A percentile compares a stretch with the other conserved stretches of the same genome.
Conservation (phyloP, 2,329 filamentous ascomycete genomes). For the Colletotrichum gigasporum region DNA sequence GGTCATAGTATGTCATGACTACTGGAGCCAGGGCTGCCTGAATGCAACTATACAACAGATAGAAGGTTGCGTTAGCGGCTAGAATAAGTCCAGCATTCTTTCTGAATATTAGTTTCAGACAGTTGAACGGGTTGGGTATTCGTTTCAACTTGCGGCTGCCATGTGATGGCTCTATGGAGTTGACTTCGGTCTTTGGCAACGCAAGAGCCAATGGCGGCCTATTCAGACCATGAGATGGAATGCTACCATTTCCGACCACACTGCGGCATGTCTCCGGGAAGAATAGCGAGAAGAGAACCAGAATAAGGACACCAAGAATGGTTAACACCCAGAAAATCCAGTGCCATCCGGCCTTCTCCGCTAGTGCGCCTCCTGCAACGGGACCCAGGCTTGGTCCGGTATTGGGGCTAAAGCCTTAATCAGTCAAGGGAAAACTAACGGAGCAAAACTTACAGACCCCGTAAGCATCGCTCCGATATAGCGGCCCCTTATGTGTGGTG, state of each 20-base stretch:
- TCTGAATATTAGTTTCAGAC: neutral
- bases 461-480: slow-evolving; percentile 4
- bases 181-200: neutral
- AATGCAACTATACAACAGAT: slow-evolving; percentile 3
- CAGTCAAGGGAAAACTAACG: neutral
- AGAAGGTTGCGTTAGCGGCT: neutral
- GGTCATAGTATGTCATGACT: neutral
- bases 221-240: neutral
- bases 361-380: neutral
- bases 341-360: neutral
- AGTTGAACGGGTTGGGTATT: neutral
- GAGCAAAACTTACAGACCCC: neutral
- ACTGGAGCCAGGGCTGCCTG: slow-evolving; percentile 7
- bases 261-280: slow-evolving; percentile 39
- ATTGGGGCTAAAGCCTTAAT: neutral
- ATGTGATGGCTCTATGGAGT: neutral
- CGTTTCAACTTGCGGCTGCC: neutral
- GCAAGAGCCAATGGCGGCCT: neutral
- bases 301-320: neutral
- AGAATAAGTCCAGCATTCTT: neutral
- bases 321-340: neutral
- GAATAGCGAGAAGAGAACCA: slow-evolving; percentile 34
- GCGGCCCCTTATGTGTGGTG: neutral
- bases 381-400: neutral
- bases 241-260: neutral